Evolutionary conservation across 257 asterid species (phyloP).

Genomic region (Coffea eugenioides): DNA sequence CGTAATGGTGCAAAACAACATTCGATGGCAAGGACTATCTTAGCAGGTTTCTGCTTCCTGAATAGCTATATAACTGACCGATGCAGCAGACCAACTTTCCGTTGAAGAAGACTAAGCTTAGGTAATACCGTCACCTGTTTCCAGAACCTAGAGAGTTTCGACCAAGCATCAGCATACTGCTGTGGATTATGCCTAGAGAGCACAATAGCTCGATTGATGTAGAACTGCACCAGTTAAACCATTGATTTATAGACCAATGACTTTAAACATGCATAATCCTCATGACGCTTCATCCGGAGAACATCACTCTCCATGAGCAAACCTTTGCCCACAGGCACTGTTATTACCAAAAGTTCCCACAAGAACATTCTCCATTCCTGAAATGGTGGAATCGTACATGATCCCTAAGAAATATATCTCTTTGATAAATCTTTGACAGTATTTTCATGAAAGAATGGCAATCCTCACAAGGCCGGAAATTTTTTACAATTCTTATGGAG

Average conservation of each 20-base stretch:
- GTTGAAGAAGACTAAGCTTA: neutral
- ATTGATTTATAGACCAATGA: neutral
- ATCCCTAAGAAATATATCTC: slow-evolving; percentile 29
- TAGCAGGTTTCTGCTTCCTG: neutral
- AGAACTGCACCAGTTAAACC: neutral
- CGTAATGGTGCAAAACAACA: neutral
- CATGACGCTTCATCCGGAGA: neutral
- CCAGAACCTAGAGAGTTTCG: neutral
- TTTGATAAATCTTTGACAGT: slow-evolving; percentile 25
- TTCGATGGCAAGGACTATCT: neutral
- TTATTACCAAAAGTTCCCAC: slow-evolving; percentile 29
- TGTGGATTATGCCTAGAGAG: neutral
- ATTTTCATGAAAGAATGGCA: slow-evolving; percentile 33
- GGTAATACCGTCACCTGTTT: neutral
- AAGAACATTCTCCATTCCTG: slow-evolving; percentile 31
- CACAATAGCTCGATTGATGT: neutral
- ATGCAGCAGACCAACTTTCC: neutral
- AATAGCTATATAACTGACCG: neutral
- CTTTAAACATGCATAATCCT: neutral
- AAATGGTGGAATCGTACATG: slow-evolving; percentile 30
- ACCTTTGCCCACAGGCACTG: neutral
- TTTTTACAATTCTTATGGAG: slow-evolving; percentile 29
- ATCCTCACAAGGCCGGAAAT: slow-evolving; percentile 31
- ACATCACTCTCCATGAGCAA: neutral
- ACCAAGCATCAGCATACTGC: neutral